Evolutionary conservation across 2,329 filamentous ascomycete species (phyloP).

Genomic region (Pseudogymnoascus verrucosus): DNA sequence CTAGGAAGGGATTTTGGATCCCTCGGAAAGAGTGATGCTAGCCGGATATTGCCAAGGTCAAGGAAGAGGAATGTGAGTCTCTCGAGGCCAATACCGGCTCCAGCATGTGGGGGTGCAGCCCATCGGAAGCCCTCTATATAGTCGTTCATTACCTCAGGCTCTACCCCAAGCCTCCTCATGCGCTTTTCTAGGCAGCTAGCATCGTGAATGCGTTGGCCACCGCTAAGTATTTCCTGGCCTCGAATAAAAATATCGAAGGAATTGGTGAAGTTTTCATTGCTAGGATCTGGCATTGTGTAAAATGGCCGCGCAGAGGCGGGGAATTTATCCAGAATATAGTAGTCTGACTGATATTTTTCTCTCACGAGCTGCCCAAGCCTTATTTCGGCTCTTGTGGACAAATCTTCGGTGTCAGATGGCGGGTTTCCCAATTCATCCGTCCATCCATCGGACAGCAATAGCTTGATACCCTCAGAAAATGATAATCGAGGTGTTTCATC

Average conservation of each 20-base stretch:
- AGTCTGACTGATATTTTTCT: conserved; percentile 80
- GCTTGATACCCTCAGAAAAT: conserved; percentile 69
- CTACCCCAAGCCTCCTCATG: conserved; percentile 68
- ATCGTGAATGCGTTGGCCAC: conserved; percentile 88
- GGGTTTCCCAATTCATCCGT: conserved; percentile 67
- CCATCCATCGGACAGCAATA: conserved; percentile 74
- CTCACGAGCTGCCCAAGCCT: conserved; percentile 76
- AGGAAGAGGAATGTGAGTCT: conserved; percentile 80
- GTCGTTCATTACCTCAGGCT: conserved; percentile 77
- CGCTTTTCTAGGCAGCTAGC: conserved; percentile 64
- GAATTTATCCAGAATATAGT: conserved; percentile 93
- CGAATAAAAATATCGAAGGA: conserved; percentile 94
- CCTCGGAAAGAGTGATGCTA: conserved; percentile 78
- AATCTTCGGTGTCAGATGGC: conserved; percentile 66
- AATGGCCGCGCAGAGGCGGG: conserved; percentile 77
- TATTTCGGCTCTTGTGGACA: conserved; percentile 80
- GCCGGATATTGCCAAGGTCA: conserved; percentile 79
- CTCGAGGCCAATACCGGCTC: conserved; percentile 83
- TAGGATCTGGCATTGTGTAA: conserved; percentile 78
- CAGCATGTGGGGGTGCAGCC: conserved; percentile 81
- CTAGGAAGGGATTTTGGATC: conserved; percentile 81
- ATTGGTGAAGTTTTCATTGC: conserved; percentile 68
- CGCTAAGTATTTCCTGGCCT: conserved; percentile 86
- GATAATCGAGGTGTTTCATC: conserved; percentile 76
- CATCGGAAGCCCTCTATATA: conserved; percentile 85